Conservation (phyloP, 257 asterid species). For the Solanum dulcamara region DNA sequence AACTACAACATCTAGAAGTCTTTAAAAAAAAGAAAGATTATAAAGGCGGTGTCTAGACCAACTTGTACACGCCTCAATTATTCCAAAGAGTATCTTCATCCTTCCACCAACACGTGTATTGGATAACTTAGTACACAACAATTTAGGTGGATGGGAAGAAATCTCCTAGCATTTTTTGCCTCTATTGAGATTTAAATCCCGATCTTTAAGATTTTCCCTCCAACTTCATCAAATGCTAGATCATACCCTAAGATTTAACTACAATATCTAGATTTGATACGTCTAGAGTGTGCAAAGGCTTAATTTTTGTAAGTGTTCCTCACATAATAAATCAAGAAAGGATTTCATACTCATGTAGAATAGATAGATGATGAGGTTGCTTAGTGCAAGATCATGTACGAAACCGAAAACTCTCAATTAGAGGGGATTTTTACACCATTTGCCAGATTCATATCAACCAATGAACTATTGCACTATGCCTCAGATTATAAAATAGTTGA, state of each 20-base stretch:
- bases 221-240: not conserved
- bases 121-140: not conserved
- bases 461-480: not conserved
- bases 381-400: not conserved
- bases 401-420: not conserved
- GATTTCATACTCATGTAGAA: not conserved
- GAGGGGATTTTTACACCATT: not conserved
- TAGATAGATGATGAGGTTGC: not conserved
- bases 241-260: not conserved
- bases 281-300: not conserved
- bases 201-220: not conserved
- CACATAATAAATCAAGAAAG: not conserved
- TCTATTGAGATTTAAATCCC: not conserved
- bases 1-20: not conserved
- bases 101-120: not conserved
- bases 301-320: not conserved
- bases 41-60: not conserved
- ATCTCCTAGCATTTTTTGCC: not conserved
- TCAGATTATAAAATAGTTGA: not conserved
- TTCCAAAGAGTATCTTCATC: not conserved
- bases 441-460: not conserved
- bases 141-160: not conserved
- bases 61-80: not conserved
- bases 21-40: not conserved
- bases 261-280: not conserved